Evolutionary conservation across 305 asterid species (phyloP).

Genomic region (Fraxinus nigra): DNA sequence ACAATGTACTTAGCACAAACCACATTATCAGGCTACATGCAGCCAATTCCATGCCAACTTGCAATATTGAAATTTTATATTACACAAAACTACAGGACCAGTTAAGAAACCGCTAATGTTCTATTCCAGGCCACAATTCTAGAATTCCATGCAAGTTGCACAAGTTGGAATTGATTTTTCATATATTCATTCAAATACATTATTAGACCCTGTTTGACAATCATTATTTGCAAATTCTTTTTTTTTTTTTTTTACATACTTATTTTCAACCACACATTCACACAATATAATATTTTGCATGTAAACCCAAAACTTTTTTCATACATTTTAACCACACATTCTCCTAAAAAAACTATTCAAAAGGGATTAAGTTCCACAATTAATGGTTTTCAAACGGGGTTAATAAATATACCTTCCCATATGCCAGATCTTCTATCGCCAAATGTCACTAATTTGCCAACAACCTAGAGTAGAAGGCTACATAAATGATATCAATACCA

Average conservation of each 20-base stretch:
- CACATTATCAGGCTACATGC: conserved; percentile 28
- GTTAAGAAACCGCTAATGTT: conserved; percentile 1
- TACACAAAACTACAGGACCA: conserved; percentile 6
- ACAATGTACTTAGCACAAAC: conserved; percentile 18
- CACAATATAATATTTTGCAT: too few species aligned
- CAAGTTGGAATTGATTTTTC: conserved; percentile 25
- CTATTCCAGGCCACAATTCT: conserved; percentile 24
- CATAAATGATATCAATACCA: background rate
- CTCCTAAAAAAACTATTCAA: too few species aligned
- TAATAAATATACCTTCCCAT: background rate
- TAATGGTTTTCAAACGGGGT: too few species aligned
- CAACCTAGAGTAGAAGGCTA: background rate
- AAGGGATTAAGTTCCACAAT: too few species aligned
- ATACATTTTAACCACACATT: too few species aligned
- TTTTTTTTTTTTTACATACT: too few species aligned
- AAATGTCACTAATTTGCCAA: conserved; percentile 9
- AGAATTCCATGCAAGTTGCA: conserved; percentile 34
- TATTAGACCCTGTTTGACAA: background rate
- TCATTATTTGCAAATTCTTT: too few species aligned
- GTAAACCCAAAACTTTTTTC: too few species aligned
- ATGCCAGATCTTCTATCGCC: conserved; percentile 1
- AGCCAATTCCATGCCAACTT: conserved; percentile 35
- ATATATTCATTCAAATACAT: conserved; percentile 12
- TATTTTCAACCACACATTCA: too few species aligned
- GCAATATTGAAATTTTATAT: conserved; percentile 14